These are phyloP conservation scores for Globisporangium irregulare DNA, from an alignment of 352 stramenopile species.

Conservation along the genomic window DNA sequence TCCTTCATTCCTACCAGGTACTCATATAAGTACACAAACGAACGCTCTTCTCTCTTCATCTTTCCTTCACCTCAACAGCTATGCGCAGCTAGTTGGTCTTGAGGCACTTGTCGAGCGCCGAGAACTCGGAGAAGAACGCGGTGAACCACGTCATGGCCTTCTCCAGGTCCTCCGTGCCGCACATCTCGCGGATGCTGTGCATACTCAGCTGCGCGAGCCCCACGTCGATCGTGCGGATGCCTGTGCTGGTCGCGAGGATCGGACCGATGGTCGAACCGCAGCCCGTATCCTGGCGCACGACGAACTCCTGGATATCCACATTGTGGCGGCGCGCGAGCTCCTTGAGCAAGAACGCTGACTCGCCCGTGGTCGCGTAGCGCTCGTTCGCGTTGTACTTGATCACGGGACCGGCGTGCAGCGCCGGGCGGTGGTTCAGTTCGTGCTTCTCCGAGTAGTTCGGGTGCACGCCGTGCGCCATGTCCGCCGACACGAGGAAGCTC, in stretches of 20 bases:
- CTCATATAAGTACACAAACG: constrained; percentile 11
- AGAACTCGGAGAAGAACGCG: constrained; percentile 92
- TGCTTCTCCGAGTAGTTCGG: constrained; percentile 97
- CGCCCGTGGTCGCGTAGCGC: constrained; percentile 94
- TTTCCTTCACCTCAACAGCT: background rate
- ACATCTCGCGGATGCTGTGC: constrained; percentile 97
- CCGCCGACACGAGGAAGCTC: constrained; percentile 89
- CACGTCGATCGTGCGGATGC: constrained; percentile 97
- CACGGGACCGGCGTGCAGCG: constrained; percentile 93
- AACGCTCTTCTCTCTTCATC: constrained; percentile 1
- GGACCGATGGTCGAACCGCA: constrained; percentile 98
- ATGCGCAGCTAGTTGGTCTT: constrained; percentile 65
- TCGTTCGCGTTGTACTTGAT: constrained; percentile 99
- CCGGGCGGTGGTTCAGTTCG: constrained; percentile 91
- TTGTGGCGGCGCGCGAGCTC: constrained; percentile 86
- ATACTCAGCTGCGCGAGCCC: constrained; percentile 97
- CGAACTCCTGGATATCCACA: constrained; percentile 94
- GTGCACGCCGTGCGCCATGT: constrained; percentile 98
- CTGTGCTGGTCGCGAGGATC: constrained; percentile 92
- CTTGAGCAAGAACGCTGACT: constrained; percentile 92
- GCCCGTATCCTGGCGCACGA: constrained; percentile 94
- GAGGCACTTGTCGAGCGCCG: constrained; percentile 80
- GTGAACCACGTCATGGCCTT: constrained; percentile 89
- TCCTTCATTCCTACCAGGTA: background rate
- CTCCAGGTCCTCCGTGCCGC: constrained; percentile 88